These are phyloP conservation scores for Strobilomyces confusus DNA, from an alignment of 768 basidiomycete genomes.

Conservation along the genomic window DNA sequence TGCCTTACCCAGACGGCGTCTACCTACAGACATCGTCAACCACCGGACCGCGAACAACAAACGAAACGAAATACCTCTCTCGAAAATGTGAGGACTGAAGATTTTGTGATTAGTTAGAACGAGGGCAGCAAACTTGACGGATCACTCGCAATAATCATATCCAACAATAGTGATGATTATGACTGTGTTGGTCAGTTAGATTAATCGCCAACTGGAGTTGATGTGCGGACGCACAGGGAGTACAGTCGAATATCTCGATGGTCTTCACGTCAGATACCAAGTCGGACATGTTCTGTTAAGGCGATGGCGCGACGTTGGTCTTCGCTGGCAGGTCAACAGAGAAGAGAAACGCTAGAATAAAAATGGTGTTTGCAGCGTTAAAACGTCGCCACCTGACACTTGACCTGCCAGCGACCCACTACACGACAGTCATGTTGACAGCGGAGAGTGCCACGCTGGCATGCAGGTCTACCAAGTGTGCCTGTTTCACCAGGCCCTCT, in stretches of 20 bases:
- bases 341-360: neutral
- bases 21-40: conserved; percentile 4
- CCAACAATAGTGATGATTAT: conserved; percentile 1
- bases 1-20: conserved; percentile 14
- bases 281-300: neutral
- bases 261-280: neutral
- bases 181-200: neutral
- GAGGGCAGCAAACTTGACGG: neutral
- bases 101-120: neutral
- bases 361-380: too few species aligned
- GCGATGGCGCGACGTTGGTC: too few species aligned
- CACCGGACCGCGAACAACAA: neutral
- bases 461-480: too few species aligned
- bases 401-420: too few species aligned
- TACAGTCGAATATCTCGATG: neutral
- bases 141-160: conserved; percentile 16
- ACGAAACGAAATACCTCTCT: conserved; percentile 8
- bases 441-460: too few species aligned
- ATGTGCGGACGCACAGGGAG: neutral
- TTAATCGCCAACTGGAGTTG: neutral
- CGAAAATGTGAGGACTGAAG: conserved; percentile 12
- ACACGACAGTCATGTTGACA: too few species aligned
- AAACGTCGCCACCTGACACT: too few species aligned
- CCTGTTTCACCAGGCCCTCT: too few species aligned
- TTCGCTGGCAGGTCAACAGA: neutral